A percentile compares a stretch with the other conserved stretches of the same genome.
Evolutionary conservation across 2,329 filamentous ascomycete species (phyloP).

Genomic region (Diaporthe citriasiana): DNA sequence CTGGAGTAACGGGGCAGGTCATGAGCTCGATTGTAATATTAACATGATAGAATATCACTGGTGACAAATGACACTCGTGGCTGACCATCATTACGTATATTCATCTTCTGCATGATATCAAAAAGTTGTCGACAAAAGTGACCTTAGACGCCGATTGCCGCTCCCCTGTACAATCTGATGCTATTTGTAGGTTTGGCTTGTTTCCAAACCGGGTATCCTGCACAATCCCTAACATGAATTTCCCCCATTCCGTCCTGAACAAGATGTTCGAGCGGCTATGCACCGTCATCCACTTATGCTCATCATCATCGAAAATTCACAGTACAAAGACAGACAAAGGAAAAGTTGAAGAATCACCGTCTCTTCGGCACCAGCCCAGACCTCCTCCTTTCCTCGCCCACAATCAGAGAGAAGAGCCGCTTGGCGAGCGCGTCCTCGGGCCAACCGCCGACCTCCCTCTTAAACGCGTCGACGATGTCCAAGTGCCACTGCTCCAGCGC

Average conservation of each 20-base stretch:
- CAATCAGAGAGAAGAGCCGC: conserved; percentile 66
- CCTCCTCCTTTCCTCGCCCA: conserved; percentile 62
- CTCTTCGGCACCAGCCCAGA: conserved; percentile 44
- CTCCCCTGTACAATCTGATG: conserved; percentile 40
- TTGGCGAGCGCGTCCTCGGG: conserved; percentile 64
- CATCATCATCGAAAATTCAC: conserved; percentile 36
- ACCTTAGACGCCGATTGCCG: conserved; percentile 36
- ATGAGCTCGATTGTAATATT: conserved; percentile 44
- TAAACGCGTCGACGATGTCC: conserved; percentile 70
- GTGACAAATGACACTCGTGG: conserved; percentile 21
- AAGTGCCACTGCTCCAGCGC: conserved; percentile 69
- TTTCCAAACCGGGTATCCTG: conserved; percentile 42
- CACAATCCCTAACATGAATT: conserved; percentile 16
- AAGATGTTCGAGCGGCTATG: neutral
- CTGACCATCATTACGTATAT: conserved; percentile 27
- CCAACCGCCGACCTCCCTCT: conserved; percentile 63
- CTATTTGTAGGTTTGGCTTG: conserved; percentile 29
- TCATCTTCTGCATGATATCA: conserved; percentile 22
- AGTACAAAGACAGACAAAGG: conserved; percentile 41
- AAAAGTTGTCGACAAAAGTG: conserved; percentile 23
- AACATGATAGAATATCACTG: conserved; percentile 46
- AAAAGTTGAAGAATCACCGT: conserved; percentile 32
- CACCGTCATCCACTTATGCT: conserved; percentile 30
- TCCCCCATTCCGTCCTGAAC: neutral
- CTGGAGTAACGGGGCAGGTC: conserved; percentile 75